Percentiles rank a stretch among this genome's conserved stretches.
Conservation (phyloP, 345 rosid species). For the Brassica juncea region DNA sequence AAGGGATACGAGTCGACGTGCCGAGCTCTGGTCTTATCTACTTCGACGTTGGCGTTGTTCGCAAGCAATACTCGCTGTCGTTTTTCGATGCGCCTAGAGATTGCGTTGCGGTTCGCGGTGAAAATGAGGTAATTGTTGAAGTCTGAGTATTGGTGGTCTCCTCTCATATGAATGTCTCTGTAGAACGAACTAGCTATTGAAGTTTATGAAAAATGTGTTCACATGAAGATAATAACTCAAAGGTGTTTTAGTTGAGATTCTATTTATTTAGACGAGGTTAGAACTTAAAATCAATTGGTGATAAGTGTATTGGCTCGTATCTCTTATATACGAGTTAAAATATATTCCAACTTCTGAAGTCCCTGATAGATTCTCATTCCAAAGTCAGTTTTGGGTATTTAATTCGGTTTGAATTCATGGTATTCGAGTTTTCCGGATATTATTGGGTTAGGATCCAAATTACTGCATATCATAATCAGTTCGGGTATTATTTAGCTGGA, state of each 20-base stretch:
- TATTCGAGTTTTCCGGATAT: not conserved
- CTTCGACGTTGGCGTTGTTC: slow-evolving; percentile 88
- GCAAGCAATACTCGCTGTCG: slow-evolving; percentile 81
- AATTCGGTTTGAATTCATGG: not conserved
- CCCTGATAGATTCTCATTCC: not conserved
- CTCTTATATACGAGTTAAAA: not conserved
- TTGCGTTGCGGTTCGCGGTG: slow-evolving; percentile 48
- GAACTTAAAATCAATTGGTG: not conserved
- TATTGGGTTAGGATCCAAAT: not conserved
- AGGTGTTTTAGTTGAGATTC: not conserved
- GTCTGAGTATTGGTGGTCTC: not conserved
- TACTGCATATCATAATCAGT: not conserved
- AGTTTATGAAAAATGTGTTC: not conserved
- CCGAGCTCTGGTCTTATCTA: slow-evolving; percentile 91
- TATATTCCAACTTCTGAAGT: not conserved
- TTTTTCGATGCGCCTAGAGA: slow-evolving; percentile 82
- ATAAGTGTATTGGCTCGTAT: not conserved
- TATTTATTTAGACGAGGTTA: no score
- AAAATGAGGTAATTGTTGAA: slow-evolving; percentile 25
- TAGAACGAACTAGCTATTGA: not conserved
- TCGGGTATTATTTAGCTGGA: not conserved
- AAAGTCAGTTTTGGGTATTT: not conserved
- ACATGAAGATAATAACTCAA: not conserved
- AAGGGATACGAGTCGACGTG: slow-evolving; percentile 74
- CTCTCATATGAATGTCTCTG: not conserved